phyloP scores from a whole-genome alignment of 164 flowering plant genomes.

The Nymphaea thermarum region DNA sequence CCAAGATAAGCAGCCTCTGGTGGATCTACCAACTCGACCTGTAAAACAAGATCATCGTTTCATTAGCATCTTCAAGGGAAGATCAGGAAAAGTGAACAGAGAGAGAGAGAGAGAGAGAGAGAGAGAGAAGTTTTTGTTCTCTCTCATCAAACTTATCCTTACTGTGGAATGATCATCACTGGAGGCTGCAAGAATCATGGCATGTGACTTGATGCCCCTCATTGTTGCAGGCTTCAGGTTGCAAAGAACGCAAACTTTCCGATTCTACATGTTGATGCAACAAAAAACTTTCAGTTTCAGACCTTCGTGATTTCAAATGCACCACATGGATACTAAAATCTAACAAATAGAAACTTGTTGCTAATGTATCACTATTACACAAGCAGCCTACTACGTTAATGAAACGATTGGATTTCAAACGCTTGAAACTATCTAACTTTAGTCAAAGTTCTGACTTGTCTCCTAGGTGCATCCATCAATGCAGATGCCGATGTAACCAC shows the following conservation, averaged over 20 bases:
- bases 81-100: not conserved
- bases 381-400: no score
- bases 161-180: conserved; percentile 58
- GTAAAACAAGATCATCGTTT: conserved; percentile 6
- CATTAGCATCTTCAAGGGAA: not conserved
- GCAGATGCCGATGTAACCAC: no score
- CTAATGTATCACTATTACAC: no score
- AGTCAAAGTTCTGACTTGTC: no score
- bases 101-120: no score
- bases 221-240: conserved; percentile 87
- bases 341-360: no score
- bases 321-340: no score
- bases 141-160: conserved; percentile 3
- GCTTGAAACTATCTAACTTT: no score
- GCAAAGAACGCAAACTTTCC: conserved; percentile 89
- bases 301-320: no score
- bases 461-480: no score
- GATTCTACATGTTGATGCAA: conserved; percentile 37
- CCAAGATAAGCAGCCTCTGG: conserved; percentile 24
- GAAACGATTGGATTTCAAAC: no score
- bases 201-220: conserved; percentile 91
- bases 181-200: conserved; percentile 89
- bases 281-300: not conserved
- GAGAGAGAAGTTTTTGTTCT: no score
- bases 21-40: conserved; percentile 65